A percentile compares a stretch with the other conserved stretches of the same genome.
These are phyloP conservation scores for Cercis canadensis DNA, from an alignment of 306 rosid genomes.

Conservation along the genomic window DNA sequence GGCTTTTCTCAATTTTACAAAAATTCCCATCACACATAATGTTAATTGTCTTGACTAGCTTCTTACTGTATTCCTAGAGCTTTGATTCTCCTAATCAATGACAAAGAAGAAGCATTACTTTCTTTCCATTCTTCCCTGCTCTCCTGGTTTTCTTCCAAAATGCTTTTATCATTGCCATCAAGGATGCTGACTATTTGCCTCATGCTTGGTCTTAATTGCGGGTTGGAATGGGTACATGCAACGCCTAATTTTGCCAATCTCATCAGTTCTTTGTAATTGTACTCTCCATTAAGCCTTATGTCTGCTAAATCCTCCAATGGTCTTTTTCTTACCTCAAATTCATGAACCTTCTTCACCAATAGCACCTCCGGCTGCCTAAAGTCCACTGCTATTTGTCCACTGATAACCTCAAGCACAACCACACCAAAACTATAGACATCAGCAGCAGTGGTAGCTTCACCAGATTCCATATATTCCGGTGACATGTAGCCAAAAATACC, in stretches of 20 bases:
- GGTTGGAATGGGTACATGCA: constrained; percentile 68
- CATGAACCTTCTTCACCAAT: constrained; percentile 75
- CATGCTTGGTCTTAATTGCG: constrained; percentile 75
- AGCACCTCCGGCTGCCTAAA: constrained; percentile 87
- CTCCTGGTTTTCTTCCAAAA: constrained; percentile 50
- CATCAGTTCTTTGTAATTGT: constrained; percentile 63
- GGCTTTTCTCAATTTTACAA: constrained; percentile 33
- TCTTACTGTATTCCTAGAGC: constrained; percentile 90
- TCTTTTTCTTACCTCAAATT: constrained; percentile 58
- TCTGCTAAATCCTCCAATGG: constrained; percentile 78
- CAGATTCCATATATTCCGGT: constrained; percentile 79
- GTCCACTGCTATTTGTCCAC: constrained; percentile 86
- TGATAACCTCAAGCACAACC: constrained; percentile 81
- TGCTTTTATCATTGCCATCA: constrained; percentile 73
- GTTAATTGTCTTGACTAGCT: not conserved
- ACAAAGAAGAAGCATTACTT: constrained; percentile 62
- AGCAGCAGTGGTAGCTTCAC: constrained; percentile 71
- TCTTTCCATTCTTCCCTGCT: constrained; percentile 75
- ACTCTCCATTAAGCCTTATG: constrained; percentile 64
- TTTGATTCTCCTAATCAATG: constrained; percentile 77
- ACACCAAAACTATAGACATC: constrained; percentile 94
- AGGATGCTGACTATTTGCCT: constrained; percentile 78
- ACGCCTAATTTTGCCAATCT: constrained; percentile 73
- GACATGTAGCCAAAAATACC: constrained; percentile 97
- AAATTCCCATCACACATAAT: constrained; percentile 24